phyloP scores from a whole-genome alignment of 768 basidiomycete species.

The Termitomyces sp. region DNA sequence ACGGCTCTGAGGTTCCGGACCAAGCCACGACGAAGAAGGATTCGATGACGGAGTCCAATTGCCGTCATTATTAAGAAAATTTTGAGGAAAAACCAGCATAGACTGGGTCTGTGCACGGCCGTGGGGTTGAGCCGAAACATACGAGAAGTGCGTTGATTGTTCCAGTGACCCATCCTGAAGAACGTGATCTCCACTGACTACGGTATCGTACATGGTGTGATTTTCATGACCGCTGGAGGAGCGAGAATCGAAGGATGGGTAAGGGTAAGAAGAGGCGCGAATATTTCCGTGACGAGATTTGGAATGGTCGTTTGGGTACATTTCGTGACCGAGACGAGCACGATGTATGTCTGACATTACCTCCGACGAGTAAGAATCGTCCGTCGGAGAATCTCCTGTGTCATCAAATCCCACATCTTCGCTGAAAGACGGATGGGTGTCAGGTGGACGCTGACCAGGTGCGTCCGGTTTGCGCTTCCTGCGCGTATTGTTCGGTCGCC shows the following conservation, averaged over 20 bases:
- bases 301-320: conserved; percentile 21
- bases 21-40: conserved; percentile 13
- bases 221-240: conserved; percentile 4
- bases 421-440: conserved; percentile 25
- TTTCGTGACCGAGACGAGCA: conserved; percentile 23
- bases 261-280: conserved; percentile 19
- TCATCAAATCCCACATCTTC: conserved; percentile 32
- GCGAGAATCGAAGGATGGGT: conserved; percentile 5
- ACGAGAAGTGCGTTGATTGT: conserved; percentile 5
- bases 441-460: conserved; percentile 21
- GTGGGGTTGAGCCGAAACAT: conserved; percentile 5
- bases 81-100: conserved; percentile 4
- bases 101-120: conserved; percentile 7
- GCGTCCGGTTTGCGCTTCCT: conserved; percentile 44
- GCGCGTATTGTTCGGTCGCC: conserved; percentile 84
- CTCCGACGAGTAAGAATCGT: conserved; percentile 25
- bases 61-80: background rate
- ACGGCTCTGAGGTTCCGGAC: conserved; percentile 4
- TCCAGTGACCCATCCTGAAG: conserved; percentile 3
- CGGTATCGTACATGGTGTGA: background rate
- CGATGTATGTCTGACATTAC: conserved; percentile 19
- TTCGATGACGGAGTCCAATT: conserved; percentile 8
- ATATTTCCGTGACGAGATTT: conserved; percentile 21
- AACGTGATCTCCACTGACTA: background rate
- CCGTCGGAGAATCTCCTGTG: conserved; percentile 32